Percentiles rank a stretch among this genome's conserved stretches.
Conservation (phyloP, 75 land plant species). For the Selaginella moellendorffii region DNA sequence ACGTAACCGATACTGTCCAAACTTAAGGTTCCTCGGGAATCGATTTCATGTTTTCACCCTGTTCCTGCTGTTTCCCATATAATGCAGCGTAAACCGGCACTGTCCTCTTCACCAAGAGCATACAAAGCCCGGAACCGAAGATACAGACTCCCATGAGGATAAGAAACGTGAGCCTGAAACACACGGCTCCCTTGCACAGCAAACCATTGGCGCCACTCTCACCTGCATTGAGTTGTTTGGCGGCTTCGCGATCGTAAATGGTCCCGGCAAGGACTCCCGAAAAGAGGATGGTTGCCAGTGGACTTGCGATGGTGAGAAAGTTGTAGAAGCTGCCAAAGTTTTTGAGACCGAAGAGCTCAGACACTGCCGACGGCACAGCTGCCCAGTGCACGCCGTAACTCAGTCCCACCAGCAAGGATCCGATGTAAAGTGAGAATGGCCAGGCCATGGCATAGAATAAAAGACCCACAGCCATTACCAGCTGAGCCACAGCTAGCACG, state of each 20-base stretch:
- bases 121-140: constrained; percentile 19
- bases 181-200: not conserved
- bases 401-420: constrained; percentile 56
- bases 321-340: constrained; percentile 77
- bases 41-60: not conserved
- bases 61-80: constrained; percentile 37
- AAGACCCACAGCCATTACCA: constrained; percentile 58
- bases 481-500: constrained; percentile 45
- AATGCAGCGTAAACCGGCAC: constrained; percentile 51
- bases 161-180: constrained; percentile 22
- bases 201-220: not conserved
- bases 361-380: constrained; percentile 57
- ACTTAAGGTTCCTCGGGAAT: too few species aligned
- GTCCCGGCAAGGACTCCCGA: constrained; percentile 21
- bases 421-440: constrained; percentile 59
- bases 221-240: constrained; percentile 16
- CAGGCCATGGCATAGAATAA: constrained; percentile 51
- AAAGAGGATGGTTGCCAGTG: not conserved
- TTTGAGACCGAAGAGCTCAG: constrained; percentile 79
- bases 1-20: too few species aligned
- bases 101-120: constrained; percentile 32
- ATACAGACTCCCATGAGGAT: constrained; percentile 36
- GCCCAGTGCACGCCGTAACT: constrained; percentile 87
- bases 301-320: constrained; percentile 52
- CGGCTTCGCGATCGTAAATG: constrained; percentile 28